phyloP scores from a whole-genome alignment of 1,284 basidiomycete genomes.

The Cutaneotrichosporon mucoides region DNA sequence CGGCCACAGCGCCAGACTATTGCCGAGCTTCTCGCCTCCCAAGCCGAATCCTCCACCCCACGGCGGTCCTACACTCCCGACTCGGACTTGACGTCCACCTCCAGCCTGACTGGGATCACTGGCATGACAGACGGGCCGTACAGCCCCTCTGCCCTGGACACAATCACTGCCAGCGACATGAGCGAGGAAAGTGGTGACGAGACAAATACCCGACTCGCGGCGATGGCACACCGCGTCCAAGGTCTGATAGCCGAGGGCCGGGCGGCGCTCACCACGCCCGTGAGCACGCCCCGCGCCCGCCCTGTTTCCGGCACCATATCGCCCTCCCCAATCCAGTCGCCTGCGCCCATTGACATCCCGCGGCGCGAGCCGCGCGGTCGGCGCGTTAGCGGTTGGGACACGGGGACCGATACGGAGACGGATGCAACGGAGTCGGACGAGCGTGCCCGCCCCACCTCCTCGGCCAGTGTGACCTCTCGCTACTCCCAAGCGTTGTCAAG shows the following conservation, averaged over 20 bases:
- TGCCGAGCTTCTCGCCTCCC: conserved; percentile 6
- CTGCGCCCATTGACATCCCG: not conserved
- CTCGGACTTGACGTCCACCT: not conserved
- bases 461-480: too few species aligned
- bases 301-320: too few species aligned
- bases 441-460: too few species aligned
- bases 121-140: not conserved
- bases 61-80: not conserved
- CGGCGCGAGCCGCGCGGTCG: not conserved
- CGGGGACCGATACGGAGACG: not conserved
- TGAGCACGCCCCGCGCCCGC: not conserved
- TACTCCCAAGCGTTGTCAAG: not conserved
- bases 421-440: too few species aligned
- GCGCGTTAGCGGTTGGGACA: not conserved
- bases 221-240: conserved; percentile 14
- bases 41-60: too few species aligned
- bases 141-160: not conserved
- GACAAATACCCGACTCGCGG: conserved; percentile 8
- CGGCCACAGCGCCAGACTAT: conserved; percentile 12
- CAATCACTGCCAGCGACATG: not conserved
- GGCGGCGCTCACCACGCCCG: conserved; percentile 8
- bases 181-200: conserved; percentile 1
- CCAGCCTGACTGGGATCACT: not conserved
- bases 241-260: conserved; percentile 13
- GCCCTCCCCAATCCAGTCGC: not conserved